Conservation (phyloP, 345 rosid genomes). For the Crucihimalaya himalaica region DNA sequence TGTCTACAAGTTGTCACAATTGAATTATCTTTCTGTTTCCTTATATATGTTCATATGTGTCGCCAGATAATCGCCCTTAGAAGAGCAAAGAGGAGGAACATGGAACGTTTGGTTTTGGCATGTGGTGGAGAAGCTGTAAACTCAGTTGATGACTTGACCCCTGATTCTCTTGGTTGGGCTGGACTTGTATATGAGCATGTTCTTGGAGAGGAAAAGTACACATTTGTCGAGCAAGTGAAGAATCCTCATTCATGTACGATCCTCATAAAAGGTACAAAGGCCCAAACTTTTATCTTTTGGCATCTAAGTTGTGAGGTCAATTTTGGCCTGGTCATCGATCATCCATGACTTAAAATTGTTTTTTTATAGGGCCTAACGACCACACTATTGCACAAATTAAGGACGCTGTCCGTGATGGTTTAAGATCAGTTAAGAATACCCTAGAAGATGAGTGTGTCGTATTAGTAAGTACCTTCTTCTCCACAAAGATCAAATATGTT, state of each 20-base stretch:
- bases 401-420: constrained; percentile 96
- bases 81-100: constrained; percentile 98
- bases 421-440: constrained; percentile 93
- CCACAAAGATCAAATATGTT: neutral
- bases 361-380: constrained; percentile 80
- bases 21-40: neutral
- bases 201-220: constrained; percentile 96
- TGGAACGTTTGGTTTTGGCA: constrained; percentile 94
- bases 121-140: constrained; percentile 99
- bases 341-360: neutral
- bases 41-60: constrained; percentile 12
- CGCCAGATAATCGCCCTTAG: constrained; percentile 88
- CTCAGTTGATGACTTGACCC: constrained; percentile 84
- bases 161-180: constrained; percentile 97
- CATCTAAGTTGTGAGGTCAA: neutral
- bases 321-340: constrained; percentile 1
- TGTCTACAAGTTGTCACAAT: constrained; percentile 10
- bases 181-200: constrained; percentile 92
- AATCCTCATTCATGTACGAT: constrained; percentile 90
- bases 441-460: constrained; percentile 91
- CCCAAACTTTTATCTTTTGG: neutral
- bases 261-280: constrained; percentile 75
- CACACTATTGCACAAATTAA: constrained; percentile 98
- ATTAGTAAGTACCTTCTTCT: constrained; percentile 55
- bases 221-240: constrained; percentile 95